phyloP scores from a whole-genome alignment of 2,329 filamentous ascomycete genomes.

The Clarireedia homoeocarpa region DNA sequence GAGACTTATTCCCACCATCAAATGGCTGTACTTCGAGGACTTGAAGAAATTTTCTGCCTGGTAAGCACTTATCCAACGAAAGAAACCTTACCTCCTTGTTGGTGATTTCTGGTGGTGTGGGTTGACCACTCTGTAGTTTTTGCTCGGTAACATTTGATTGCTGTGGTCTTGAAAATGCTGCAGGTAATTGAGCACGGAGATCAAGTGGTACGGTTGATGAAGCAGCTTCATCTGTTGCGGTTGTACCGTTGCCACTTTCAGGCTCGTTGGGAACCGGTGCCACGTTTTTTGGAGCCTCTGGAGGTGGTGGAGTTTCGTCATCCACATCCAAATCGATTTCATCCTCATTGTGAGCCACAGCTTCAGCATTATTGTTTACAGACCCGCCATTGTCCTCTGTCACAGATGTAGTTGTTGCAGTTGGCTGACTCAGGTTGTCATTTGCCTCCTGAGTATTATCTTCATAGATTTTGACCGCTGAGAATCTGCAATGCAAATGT shows the following conservation, averaged over 20 bases:
- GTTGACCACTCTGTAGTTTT: constrained; percentile 44
- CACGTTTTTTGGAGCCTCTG: constrained; percentile 7
- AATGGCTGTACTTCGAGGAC: constrained; percentile 55
- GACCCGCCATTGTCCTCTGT: neutral
- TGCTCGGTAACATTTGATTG: constrained; percentile 17
- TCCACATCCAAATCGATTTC: constrained; percentile 65
- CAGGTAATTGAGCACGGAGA: constrained; percentile 66
- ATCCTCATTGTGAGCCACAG: constrained; percentile 46
- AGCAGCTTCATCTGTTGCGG: constrained; percentile 15
- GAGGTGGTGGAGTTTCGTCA: constrained; percentile 32
- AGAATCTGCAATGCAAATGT: constrained; percentile 84
- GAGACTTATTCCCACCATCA: constrained; percentile 14
- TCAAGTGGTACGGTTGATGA: constrained; percentile 45
- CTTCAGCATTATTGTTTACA: neutral
- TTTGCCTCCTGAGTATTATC: constrained; percentile 17
- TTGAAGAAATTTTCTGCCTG: constrained; percentile 73
- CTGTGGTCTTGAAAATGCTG: constrained; percentile 51
- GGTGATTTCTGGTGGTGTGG: constrained; percentile 62
- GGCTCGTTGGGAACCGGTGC: constrained; percentile 56
- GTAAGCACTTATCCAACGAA: constrained; percentile 84
- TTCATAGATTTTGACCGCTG: constrained; percentile 56
- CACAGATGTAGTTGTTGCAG: neutral
- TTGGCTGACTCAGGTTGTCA: neutral
- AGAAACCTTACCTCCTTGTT: constrained; percentile 80
- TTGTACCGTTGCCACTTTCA: constrained; percentile 15